Conservation (phyloP, 2,329 filamentous ascomycete genomes). For the Emmonsiellopsis sp. region DNA sequence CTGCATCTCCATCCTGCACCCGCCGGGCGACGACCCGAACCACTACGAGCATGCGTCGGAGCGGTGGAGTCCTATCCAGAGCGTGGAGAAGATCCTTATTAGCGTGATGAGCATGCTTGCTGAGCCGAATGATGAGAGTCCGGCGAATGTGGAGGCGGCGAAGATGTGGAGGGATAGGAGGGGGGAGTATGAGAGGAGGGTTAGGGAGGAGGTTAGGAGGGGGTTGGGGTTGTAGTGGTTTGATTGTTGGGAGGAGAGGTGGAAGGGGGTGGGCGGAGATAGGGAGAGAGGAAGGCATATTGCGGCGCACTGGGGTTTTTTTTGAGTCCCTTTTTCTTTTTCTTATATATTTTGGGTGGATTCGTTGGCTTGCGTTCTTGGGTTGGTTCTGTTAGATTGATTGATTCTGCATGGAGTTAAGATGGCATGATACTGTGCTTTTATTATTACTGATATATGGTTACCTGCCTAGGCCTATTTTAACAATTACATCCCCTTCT, state of each 20-base stretch:
- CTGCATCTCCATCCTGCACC: conserved; percentile 95
- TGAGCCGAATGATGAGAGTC: conserved; percentile 89
- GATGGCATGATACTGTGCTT: too few relatives aligned
- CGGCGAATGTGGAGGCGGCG: conserved; percentile 90
- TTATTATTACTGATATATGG: too few relatives aligned
- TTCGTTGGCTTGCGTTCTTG: neutral
- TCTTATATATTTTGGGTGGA: neutral
- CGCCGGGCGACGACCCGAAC: conserved; percentile 85
- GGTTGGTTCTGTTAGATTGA: neutral
- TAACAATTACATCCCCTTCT: too few relatives aligned
- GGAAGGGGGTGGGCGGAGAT: neutral
- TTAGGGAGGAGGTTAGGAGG: conserved; percentile 70
- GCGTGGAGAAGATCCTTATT: conserved; percentile 85
- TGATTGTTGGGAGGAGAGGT: neutral
- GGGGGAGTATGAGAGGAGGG: conserved; percentile 74
- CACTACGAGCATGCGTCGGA: conserved; percentile 87
- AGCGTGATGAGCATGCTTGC: conserved; percentile 88
- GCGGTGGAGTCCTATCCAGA: conserved; percentile 91
- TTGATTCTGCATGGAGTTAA: neutral
- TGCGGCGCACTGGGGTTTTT: neutral
- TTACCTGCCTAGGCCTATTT: too few relatives aligned
- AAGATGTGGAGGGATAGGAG: conserved; percentile 73
- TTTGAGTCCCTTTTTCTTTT: neutral
- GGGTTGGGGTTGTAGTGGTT: conserved; percentile 58
- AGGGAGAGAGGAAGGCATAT: too few relatives aligned